These are phyloP conservation scores for Pueraria montana DNA, from an alignment of 306 rosid genomes.

Conservation along the genomic window DNA sequence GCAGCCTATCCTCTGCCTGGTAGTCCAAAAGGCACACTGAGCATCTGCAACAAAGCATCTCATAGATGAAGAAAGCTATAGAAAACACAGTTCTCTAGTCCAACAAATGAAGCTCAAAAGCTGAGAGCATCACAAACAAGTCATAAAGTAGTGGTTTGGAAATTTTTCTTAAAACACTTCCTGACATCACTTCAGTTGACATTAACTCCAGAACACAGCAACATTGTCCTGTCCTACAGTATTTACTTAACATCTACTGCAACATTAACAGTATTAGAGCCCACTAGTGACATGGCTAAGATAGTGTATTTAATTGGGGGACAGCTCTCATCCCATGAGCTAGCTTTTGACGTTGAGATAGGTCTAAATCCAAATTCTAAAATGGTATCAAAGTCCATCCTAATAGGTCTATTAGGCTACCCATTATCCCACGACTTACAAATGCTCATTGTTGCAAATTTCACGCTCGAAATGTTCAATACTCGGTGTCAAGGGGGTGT, in stretches of 20 bases:
- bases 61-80: constrained; percentile 18
- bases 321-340: background rate
- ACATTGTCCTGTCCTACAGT: constrained; percentile 11
- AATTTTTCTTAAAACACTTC: background rate
- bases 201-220: constrained; percentile 9
- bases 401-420: too few species aligned
- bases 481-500: too few species aligned
- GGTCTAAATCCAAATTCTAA: background rate
- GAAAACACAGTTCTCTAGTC: background rate
- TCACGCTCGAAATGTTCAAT: too few species aligned
- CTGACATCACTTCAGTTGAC: background rate
- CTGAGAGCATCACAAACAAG: background rate
- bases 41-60: constrained; percentile 61
- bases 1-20: constrained; percentile 85
- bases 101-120: constrained; percentile 3
- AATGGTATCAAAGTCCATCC: background rate
- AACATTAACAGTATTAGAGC: background rate
- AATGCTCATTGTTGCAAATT: too few species aligned
- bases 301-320: background rate
- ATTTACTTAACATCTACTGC: background rate
- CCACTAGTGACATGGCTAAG: background rate
- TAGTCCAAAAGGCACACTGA: constrained; percentile 90
- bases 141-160: background rate
- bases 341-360: background rate
- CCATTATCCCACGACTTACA: too few species aligned